Evolutionary conservation across 2,329 filamentous ascomycete species (phyloP).

Genomic region (Alternaria novae-zelandiae): DNA sequence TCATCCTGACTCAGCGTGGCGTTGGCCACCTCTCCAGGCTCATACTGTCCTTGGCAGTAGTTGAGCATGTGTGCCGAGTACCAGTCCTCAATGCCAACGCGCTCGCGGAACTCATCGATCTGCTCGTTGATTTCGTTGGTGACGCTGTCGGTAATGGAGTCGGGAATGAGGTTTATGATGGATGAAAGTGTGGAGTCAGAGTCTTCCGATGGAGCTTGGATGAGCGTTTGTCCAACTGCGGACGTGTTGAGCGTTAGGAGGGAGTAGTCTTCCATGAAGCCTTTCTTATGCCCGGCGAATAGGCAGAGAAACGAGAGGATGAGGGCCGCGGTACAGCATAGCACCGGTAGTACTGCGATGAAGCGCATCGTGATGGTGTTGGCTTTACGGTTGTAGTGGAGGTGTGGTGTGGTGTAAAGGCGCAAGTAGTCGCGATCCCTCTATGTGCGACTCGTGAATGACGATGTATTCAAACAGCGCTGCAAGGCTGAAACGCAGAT

Average conservation of each 20-base stretch:
- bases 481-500: neutral
- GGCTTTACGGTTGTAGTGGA: neutral
- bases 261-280: conserved; percentile 63
- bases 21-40: conserved; percentile 52
- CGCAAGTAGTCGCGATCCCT: neutral
- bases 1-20: conserved; percentile 49
- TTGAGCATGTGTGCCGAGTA: conserved; percentile 67
- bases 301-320: conserved; percentile 66
- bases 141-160: conserved; percentile 45
- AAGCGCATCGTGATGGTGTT: conserved; percentile 50
- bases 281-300: conserved; percentile 64
- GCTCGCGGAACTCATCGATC: conserved; percentile 55
- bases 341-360: conserved; percentile 57
- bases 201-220: conserved; percentile 28
- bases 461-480: neutral
- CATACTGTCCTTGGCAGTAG: conserved; percentile 62
- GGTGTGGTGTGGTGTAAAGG: neutral
- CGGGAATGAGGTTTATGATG: conserved; percentile 45
- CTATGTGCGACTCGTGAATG: neutral
- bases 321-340: conserved; percentile 61
- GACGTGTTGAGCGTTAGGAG: conserved; percentile 67
- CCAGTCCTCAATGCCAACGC: conserved; percentile 64
- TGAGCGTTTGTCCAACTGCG: conserved; percentile 55
- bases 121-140: conserved; percentile 41
- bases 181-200: conserved; percentile 34